Evolutionary conservation across 2,329 filamentous ascomycete species (phyloP), one percentile per base, ranked within the genome.

Genomic region (Penicillium sp.): DNA sequence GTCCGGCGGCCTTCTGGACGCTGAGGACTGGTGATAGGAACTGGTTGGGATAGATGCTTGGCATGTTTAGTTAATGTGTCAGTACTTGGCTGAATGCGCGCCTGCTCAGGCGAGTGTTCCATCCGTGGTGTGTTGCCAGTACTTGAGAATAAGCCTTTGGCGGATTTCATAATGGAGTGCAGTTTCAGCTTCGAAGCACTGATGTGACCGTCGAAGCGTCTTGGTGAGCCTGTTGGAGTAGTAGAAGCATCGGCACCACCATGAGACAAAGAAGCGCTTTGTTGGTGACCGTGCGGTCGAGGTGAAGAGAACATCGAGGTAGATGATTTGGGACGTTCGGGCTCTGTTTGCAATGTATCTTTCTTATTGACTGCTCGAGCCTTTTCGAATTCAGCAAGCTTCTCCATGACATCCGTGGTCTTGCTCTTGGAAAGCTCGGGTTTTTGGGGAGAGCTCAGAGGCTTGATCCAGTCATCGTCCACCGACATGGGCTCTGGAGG

Each of bases 111-210:
- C 15, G 79, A 76, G 31, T 78, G 78, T 61, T 87, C 84, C 59
- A 85, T 70, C 64, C 83, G 86, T 3, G 82, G 82, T 44, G 85
- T 82, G 44, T 81, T 79, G 58, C 82, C 85, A 61, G 83, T 93
- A 65, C 89, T 96, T 19, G 89, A 91, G 61, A 97, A 88, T 49
- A 97, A 84, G 15, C 89, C 90, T 73, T 90, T 93, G 4, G 93
- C 94, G 55, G 88, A 90, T 75, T 92, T 93, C 66, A 97, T 81
- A 59, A 96, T 92, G 10, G 93, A 96, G 47, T 93, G 96, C 48
- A 97, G 81, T 72, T 92, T 96, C 69, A 90, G 91, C 78, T 96
- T 97, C 29, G 94, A 93, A 51, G 94, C 91, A 74, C 93, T 96
- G 58, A 97, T 76, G 6, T 91, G 91, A 58, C 89, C 93, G 64